Evolutionary conservation across 2,329 filamentous ascomycete species (phyloP).

Genomic region (Exophiala xenobiotica): DNA sequence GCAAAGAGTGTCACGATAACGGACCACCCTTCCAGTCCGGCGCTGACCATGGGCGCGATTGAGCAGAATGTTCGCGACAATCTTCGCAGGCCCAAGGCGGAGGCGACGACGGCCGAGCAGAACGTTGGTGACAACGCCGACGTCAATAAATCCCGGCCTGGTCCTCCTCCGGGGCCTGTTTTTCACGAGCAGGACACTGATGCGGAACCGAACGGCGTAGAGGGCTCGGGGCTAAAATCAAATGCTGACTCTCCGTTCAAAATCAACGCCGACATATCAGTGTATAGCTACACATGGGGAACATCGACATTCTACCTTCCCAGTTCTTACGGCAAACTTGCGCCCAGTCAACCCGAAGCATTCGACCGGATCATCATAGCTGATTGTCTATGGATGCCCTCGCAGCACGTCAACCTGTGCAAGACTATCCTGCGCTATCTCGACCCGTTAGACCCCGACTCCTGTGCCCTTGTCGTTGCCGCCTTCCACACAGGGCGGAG

Average conservation of each 20-base stretch:
- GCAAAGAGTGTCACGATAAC: constrained; percentile 48
- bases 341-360: constrained; percentile 29
- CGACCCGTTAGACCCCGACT: constrained; percentile 11
- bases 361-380: constrained; percentile 59
- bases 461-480: constrained; percentile 52
- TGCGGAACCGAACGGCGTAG: no score
- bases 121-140: not conserved
- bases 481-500: constrained; percentile 61
- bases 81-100: not conserved
- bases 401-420: constrained; percentile 57
- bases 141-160: no score
- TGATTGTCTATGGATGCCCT: constrained; percentile 61
- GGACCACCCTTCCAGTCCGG: constrained; percentile 49
- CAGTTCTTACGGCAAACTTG: constrained; percentile 33
- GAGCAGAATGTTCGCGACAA: constrained; percentile 24
- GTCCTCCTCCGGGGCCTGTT: no score
- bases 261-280: not conserved
- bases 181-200: no score
- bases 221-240: no score
- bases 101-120: not conserved
- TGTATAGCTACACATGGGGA: constrained; percentile 29
- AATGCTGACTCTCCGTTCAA: not conserved
- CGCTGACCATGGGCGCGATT: constrained; percentile 33
- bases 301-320: constrained; percentile 34
- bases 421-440: constrained; percentile 56